These are phyloP conservation scores for Ceratocystis cubensis DNA, from an alignment of 2,329 filamentous ascomycete species.

Conservation along the genomic window DNA sequence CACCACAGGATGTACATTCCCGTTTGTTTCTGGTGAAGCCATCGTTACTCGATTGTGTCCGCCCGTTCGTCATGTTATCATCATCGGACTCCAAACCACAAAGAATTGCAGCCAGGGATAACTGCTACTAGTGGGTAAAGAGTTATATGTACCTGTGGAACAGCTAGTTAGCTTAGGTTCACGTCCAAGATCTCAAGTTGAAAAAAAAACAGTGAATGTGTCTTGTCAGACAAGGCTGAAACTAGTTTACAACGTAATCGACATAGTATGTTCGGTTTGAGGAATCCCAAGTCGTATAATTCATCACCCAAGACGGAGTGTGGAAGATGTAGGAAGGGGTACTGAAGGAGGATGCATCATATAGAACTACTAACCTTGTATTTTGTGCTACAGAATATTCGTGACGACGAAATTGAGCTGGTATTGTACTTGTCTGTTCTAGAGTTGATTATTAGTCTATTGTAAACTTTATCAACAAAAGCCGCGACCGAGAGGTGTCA, in stretches of 20 bases:
- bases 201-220: slow-evolving; percentile 23
- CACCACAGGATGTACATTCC: slow-evolving; percentile 52
- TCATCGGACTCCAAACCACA: slow-evolving; percentile 34
- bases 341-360: slow-evolving; percentile 5
- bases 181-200: slow-evolving; percentile 30
- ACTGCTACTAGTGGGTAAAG: background rate
- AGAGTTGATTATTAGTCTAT: background rate
- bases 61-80: slow-evolving; percentile 57
- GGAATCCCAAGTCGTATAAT: slow-evolving; percentile 53
- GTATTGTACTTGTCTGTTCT: background rate
- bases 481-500: slow-evolving; percentile 6
- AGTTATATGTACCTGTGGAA: slow-evolving; percentile 20
- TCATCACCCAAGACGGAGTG: slow-evolving; percentile 40
- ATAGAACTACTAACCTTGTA: slow-evolving; percentile 36
- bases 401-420: background rate
- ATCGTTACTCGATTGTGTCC: slow-evolving; percentile 48
- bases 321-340: slow-evolving; percentile 23
- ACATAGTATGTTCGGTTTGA: slow-evolving; percentile 55
- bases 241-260: slow-evolving; percentile 46
- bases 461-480: background rate
- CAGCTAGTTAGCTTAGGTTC: slow-evolving; percentile 21
- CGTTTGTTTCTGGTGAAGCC: slow-evolving; percentile 40
- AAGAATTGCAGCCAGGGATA: background rate
- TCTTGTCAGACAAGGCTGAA: slow-evolving; percentile 58
- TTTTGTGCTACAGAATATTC: slow-evolving; percentile 15